Evolutionary conservation across 2,329 filamentous ascomycete genomes (phyloP).

Genomic region (Neonectria faginata): DNA sequence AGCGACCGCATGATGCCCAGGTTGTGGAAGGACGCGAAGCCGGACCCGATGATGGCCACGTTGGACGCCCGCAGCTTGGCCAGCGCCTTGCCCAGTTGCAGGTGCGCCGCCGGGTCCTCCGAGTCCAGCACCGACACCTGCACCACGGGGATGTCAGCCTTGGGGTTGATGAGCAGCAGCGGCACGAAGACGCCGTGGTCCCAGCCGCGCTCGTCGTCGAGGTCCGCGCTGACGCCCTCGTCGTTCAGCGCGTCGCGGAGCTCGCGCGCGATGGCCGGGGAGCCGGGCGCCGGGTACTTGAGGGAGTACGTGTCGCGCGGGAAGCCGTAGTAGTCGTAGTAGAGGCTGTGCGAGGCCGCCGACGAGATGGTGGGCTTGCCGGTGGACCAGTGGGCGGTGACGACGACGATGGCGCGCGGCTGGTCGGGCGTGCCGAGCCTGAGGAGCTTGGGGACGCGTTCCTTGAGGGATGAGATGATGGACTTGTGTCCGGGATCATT

Average conservation of each 20-base stretch:
- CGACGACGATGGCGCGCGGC: slow-evolving; percentile 64
- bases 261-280: slow-evolving; percentile 63
- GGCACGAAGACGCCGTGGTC: slow-evolving; percentile 72
- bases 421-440: slow-evolving; percentile 63
- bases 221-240: slow-evolving; percentile 57
- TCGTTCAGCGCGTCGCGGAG: slow-evolving; percentile 59
- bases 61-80: slow-evolving; percentile 61
- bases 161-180: slow-evolving; percentile 64
- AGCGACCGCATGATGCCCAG: slow-evolving; percentile 59
- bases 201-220: slow-evolving; percentile 61
- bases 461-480: slow-evolving; percentile 64
- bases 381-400: slow-evolving; percentile 70
- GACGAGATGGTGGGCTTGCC: slow-evolving; percentile 63
- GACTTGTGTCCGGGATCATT: slow-evolving; percentile 64
- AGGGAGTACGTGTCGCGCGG: slow-evolving; percentile 66
- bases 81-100: slow-evolving; percentile 66
- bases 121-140: slow-evolving; percentile 66
- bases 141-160: slow-evolving; percentile 65
- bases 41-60: slow-evolving; percentile 70
- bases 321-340: slow-evolving; percentile 72
- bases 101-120: slow-evolving; percentile 62
- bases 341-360: slow-evolving; percentile 58
- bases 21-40: slow-evolving; percentile 70
- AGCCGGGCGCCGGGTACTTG: slow-evolving; percentile 67
- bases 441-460: slow-evolving; percentile 66